Evolutionary conservation across 2,329 filamentous ascomycete genomes (phyloP).

Genomic region (Emergomyces pasteurianus): DNA sequence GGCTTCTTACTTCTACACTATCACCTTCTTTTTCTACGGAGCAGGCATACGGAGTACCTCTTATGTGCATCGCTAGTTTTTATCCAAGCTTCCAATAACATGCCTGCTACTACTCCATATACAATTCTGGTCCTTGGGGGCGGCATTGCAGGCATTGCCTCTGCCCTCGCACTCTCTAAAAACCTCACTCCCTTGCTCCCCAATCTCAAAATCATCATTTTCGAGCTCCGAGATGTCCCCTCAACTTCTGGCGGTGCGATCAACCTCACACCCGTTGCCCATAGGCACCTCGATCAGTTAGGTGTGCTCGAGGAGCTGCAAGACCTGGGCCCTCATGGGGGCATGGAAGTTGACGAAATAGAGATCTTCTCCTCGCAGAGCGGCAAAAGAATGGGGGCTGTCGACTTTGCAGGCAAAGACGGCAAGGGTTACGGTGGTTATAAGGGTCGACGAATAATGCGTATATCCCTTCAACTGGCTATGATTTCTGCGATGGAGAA

Average conservation of each 20-base stretch:
- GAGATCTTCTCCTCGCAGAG: slow-evolving; percentile 31
- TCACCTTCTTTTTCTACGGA: not conserved
- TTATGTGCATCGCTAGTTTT: not conserved
- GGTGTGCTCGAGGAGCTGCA: slow-evolving; percentile 29
- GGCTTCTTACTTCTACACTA: not conserved
- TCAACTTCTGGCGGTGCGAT: slow-evolving; percentile 35
- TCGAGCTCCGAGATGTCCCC: slow-evolving; percentile 29
- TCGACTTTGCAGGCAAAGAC: slow-evolving; percentile 27
- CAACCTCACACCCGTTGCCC: slow-evolving; percentile 33
- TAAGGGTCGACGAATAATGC: slow-evolving; percentile 31
- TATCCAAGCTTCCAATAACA: not conserved
- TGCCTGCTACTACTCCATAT: not conserved
- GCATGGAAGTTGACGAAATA: slow-evolving; percentile 29
- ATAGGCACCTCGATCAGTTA: slow-evolving; percentile 31
- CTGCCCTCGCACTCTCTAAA: slow-evolving; percentile 12
- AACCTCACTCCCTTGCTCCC: slow-evolving; percentile 9
- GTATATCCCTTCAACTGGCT: slow-evolving; percentile 29
- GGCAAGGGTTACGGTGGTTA: slow-evolving; percentile 29
- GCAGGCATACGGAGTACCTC: not conserved
- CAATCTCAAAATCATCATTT: slow-evolving; percentile 23
- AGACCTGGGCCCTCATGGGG: slow-evolving; percentile 27
- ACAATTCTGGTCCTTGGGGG: slow-evolving; percentile 13
- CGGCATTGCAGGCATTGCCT: slow-evolving; percentile 14
- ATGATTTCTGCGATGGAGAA: slow-evolving; percentile 29
- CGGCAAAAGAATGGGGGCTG: slow-evolving; percentile 24